Base-by-base conservation (phyloP, 2,329 filamentous ascomycete species). In the Penicillium sp. region DNA sequence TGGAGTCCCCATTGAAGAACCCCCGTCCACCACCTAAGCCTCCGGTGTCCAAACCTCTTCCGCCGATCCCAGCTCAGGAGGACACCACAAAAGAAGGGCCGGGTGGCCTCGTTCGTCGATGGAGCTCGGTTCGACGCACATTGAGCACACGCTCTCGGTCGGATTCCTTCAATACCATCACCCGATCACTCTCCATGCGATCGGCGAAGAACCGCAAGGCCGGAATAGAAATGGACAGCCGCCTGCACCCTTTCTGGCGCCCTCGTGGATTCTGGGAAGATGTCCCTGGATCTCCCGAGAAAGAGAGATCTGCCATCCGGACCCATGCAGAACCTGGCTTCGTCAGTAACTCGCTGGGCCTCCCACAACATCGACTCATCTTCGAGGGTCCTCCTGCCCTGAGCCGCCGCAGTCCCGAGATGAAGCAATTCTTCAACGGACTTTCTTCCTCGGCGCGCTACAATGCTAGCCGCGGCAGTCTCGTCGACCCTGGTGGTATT, bases 201-300 rank as follows among this genome's bases (percentile, higher is more conserved):
- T 76, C 78, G 22, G 77, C 79, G 10, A 77, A 73, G 62, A 81
- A 81, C 59, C 73, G 76, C 59, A 80, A 78, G 67, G 74, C 78
- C 2, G 79, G 77, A 38, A 75, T 79, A 55, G 76, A 80, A 24
- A 75, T 80, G 51, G 81, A 86, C 58, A 79, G 79, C 47, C 81
- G 80, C 44, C 73, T 87, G 6, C 83, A 88, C 65, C 86, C 87
- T 1, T 86, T 88, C 70, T 89, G 87, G 87, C 81, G 84, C 24
- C 87, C 87, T 1, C 83, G 83, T 40, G 82, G 82, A n/a, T 88
- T 88, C 73, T 89, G 86, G 86, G 85, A 88, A 42, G 84, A 84
- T 42, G 75, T 85, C 28, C 76, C 80, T 17, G 77, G 78, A 53
- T 75, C 77, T 12, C 68, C 68, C 5, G 51, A 61, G 53, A 80